A percentile compares a stretch with the other conserved stretches of the same genome.
phyloP scores from a whole-genome alignment of 441 rosid genomes.

The Eugenia klotzschiana region DNA sequence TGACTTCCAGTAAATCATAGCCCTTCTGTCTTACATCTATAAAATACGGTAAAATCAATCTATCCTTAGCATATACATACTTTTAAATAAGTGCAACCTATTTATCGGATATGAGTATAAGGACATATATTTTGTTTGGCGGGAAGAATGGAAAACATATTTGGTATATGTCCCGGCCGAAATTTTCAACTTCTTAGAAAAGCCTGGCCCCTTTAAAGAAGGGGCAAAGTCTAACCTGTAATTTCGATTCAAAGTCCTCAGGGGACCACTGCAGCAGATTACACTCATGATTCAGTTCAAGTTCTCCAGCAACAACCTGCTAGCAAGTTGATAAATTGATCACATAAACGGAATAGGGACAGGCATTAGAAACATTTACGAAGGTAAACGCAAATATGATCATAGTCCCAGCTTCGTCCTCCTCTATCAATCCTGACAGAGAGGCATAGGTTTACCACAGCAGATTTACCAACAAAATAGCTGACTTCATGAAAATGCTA shows the following conservation, averaged over 20 bases:
- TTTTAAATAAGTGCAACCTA: neutral
- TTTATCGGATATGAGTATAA: neutral
- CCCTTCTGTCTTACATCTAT: neutral
- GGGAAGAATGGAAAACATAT: neutral
- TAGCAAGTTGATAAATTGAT: neutral
- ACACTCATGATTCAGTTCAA: slow-evolving; percentile 81
- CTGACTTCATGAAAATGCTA: neutral
- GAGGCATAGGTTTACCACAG: neutral
- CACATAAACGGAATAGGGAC: neutral
- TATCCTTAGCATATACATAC: neutral
- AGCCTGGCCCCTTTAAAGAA: neutral
- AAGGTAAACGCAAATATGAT: neutral
- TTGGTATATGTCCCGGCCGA: neutral
- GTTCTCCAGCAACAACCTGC: slow-evolving; percentile 98
- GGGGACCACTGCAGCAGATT: slow-evolving; percentile 92
- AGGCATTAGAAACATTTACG: neutral
- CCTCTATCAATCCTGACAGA: neutral
- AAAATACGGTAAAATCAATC: neutral
- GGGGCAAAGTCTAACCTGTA: slow-evolving; percentile 41
- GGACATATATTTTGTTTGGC: neutral
- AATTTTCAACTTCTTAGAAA: neutral
- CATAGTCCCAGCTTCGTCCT: neutral
- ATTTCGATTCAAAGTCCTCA: slow-evolving; percentile 88
- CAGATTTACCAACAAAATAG: neutral
- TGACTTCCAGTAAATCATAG: neutral